Conservation (phyloP, 2,329 filamentous ascomycete genomes). For the Pleochaeta shiraiana region DNA sequence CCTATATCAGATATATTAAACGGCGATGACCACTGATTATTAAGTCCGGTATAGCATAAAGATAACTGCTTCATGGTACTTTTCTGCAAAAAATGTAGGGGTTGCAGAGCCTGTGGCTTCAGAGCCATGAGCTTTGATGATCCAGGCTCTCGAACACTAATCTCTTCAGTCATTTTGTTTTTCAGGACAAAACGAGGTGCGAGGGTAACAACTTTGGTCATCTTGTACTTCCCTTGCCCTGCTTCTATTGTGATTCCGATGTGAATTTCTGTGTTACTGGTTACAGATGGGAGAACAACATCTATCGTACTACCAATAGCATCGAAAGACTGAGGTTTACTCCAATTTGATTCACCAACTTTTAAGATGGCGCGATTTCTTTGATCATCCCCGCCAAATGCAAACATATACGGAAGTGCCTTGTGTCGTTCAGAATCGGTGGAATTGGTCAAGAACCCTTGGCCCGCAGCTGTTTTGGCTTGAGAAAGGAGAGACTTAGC, state of each 20-base stretch:
- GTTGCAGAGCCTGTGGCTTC: slow-evolving; percentile 56
- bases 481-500: slow-evolving; percentile 77
- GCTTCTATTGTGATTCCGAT: slow-evolving; percentile 74
- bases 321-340: slow-evolving; percentile 94
- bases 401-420: slow-evolving; percentile 87
- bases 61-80: slow-evolving; percentile 71
- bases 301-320: slow-evolving; percentile 88
- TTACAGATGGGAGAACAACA: slow-evolving; percentile 55
- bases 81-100: slow-evolving; percentile 77
- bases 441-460: slow-evolving; percentile 34
- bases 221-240: slow-evolving; percentile 91
- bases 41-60: slow-evolving; percentile 78
- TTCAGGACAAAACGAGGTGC: slow-evolving; percentile 85
- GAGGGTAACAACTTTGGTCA: slow-evolving; percentile 88
- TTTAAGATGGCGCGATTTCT: slow-evolving; percentile 79
- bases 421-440: slow-evolving; percentile 37
- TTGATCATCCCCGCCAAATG: slow-evolving; percentile 69
- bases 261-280: slow-evolving; percentile 60
- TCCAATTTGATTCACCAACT: slow-evolving; percentile 82
- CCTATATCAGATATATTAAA: slow-evolving; percentile 96
- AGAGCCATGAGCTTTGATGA: slow-evolving; percentile 69
- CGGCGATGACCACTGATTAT: slow-evolving; percentile 93
- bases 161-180: slow-evolving; percentile 74
- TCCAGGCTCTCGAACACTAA: slow-evolving; percentile 78
- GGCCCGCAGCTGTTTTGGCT: slow-evolving; percentile 63